Evolutionary conservation across 2,329 filamentous ascomycete genomes (phyloP).

Genomic region (Fusarium sp.): DNA sequence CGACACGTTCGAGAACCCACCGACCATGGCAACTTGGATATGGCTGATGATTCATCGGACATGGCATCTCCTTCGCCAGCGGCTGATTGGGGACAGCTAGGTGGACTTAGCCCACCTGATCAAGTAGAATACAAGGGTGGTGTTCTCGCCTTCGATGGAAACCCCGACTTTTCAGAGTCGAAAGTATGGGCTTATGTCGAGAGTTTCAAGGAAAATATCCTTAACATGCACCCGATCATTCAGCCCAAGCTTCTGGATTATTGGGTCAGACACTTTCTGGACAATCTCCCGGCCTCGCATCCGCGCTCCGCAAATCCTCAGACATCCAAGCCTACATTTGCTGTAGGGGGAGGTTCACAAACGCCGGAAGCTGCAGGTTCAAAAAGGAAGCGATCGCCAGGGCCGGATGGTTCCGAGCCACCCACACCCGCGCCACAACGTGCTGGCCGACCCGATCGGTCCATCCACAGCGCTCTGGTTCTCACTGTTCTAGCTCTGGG

Average conservation of each 20-base stretch:
- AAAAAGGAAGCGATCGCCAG: conserved; percentile 69
- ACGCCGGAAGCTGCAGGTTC: conserved; percentile 48
- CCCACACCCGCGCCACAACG: conserved; percentile 51
- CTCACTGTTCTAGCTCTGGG: conserved; percentile 87
- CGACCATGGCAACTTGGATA: conserved; percentile 55
- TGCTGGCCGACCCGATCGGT: conserved; percentile 67
- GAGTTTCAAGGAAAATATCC: conserved; percentile 69
- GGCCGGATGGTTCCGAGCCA: conserved; percentile 50
- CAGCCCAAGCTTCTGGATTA: conserved; percentile 63
- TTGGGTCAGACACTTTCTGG: conserved; percentile 65
- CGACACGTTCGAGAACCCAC: conserved; percentile 57
- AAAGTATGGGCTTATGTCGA: conserved; percentile 65
- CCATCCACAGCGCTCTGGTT: conserved; percentile 83
- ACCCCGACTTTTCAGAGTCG: conserved; percentile 64
- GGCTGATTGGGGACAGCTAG: conserved; percentile 69
- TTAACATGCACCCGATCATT: conserved; percentile 74
- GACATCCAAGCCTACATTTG: conserved; percentile 48
- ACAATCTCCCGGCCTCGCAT: conserved; percentile 55
- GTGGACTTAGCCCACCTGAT: conserved; percentile 60
- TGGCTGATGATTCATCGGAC: conserved; percentile 62
- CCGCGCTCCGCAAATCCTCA: conserved; percentile 46
- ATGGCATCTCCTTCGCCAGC: conserved; percentile 65
- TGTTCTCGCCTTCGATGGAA: conserved; percentile 57
- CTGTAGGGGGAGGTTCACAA: conserved; percentile 45
- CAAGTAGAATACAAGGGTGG: conserved; percentile 54